Evolutionary conservation across 2,329 filamentous ascomycete genomes (phyloP), one percentile per base, ranked within the genome.

Genomic region (Tricladium varicosporioides): DNA sequence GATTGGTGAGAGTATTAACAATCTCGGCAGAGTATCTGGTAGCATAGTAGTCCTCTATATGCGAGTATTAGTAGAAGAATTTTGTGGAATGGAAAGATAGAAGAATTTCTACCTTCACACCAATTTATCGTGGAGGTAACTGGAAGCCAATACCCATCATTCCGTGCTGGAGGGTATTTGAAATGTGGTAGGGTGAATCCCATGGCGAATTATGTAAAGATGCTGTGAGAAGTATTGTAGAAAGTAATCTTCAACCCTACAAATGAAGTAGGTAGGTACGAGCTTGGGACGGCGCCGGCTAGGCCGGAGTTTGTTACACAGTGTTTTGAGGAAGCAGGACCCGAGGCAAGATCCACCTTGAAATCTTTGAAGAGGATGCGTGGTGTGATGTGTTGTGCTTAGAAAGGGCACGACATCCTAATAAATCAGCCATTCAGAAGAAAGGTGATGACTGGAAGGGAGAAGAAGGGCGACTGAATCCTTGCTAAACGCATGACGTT

Each of bases 1-100:
- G 71, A 71, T 96, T 96, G 33, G 91, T 96, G 32, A 92, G 67
- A 2, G 90, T 89, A 69, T 88, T 93, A 69, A 91, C 82, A 47
- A 92, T 84, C 70, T 92, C 89, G 36, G 89, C 89, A 47, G 85
- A 81, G 69, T 92, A 92, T 45, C 81, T 78, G 3, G 88, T 92
- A 40, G 87, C 84, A 76, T 88, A 88, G 73, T 89, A 89, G 62
- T 91, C 88, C 83, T 92, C 76, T 65, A 48, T 27, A 53, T 15
- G 44, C 53, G 46, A 48, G 51, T 48, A 32, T 62, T 56, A 58
- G 54, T 9, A n/a, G n/a, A 42, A 51, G 18, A 13, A 15, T 14
- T n/a, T 40, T 48, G 31, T 22, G 14, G 51, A 53, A 50, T 22
- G 43, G 5, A 10, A 15, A 33, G 9, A 8, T 32, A 32, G n/a